Evolutionary conservation across 208 protist species (phyloP), one percentile per base, ranked within the genome.

Genomic region (Naegleria fowleri): DNA sequence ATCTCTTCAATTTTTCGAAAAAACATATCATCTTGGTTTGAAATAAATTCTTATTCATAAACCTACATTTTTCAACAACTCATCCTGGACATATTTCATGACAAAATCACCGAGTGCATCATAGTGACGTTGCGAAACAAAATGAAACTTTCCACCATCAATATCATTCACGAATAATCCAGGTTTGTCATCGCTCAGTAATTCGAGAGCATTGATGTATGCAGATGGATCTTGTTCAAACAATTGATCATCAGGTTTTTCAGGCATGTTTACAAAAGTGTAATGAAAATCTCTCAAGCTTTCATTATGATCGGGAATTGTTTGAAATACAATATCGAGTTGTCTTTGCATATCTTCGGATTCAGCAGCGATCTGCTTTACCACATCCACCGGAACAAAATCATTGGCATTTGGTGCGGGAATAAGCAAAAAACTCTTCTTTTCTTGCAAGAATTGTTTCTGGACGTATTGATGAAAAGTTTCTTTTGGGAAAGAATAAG

Each of bases 61-160:
- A 83, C 33, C 75, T 43, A 36, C 39, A 16, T 85, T 29, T 11
- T 36, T n/a, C 29, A 79, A 79, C 7, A 79, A 33, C 36, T 79
- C 67, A 5, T 79, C 36, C 22, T 86, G 83, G n/a, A 86, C 38
- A n/a, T 86, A 33, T 38, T 38, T 86, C 9, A 29, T 19, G 2
- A 51, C 33, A 86, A 86, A 86, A 51, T 86, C 83, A 51, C 83
- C 83, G 51, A 86, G 5, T 41, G 83, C 83, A 25, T 86, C 83
- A 51, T 86, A 86, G n/a, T 86, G 83, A 16, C 39, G 36, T 48
- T 86, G 39, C 5, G 83, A 51, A 29, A 86, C 39, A 48, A 51
- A 86, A 33, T 51, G 38, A 51, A 86, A 86, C 51, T 33, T 33
- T 29, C 33, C 83, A 86, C 25, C 40, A 36, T 79, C 67, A 79